Percentiles rank a stretch among this genome's conserved stretches.
Evolutionary conservation across 345 rosid species (phyloP).

Genomic region (Corchorus olitorius): DNA sequence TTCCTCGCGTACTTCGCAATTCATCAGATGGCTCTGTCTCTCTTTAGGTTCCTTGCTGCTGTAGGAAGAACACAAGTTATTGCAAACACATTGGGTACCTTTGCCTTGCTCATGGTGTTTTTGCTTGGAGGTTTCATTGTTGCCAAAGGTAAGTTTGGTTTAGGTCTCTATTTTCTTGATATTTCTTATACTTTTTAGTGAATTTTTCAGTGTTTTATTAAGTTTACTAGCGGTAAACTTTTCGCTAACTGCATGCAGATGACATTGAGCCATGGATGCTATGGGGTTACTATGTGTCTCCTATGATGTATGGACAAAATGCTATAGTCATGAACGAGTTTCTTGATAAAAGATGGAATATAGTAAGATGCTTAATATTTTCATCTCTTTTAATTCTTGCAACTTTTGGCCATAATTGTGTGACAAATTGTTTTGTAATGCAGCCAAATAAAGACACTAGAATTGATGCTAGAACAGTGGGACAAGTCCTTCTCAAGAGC

Average conservation of each 20-base stretch:
- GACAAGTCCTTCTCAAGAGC: slow-evolving; percentile 43
- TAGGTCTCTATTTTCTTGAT: neutral
- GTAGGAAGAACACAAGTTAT: slow-evolving; percentile 54
- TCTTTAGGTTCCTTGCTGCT: slow-evolving; percentile 53
- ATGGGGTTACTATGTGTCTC: slow-evolving; percentile 66
- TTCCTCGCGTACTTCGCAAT: slow-evolving; percentile 47
- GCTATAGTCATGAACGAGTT: slow-evolving; percentile 54
- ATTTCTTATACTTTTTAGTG: neutral
- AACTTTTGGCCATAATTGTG: neutral
- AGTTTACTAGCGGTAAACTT: neutral
- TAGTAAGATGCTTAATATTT: slow-evolving; percentile 30
- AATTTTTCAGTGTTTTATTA: neutral
- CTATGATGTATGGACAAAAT: slow-evolving; percentile 65
- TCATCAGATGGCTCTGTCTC: slow-evolving; percentile 64
- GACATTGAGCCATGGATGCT: slow-evolving; percentile 62
- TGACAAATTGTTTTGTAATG: slow-evolving; percentile 19
- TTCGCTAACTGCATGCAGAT: slow-evolving; percentile 39
- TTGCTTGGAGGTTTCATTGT: slow-evolving; percentile 61
- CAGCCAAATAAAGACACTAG: slow-evolving; percentile 59
- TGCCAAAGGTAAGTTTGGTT: slow-evolving; percentile 38
- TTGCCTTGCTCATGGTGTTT: slow-evolving; percentile 51
- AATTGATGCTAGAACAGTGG: slow-evolving; percentile 45
- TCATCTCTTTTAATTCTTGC: neutral
- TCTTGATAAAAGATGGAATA: slow-evolving; percentile 53
- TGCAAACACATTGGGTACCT: slow-evolving; percentile 55